Evolutionary conservation across 306 rosid genomes (phyloP).

Genomic region (Castanea sativa): DNA sequence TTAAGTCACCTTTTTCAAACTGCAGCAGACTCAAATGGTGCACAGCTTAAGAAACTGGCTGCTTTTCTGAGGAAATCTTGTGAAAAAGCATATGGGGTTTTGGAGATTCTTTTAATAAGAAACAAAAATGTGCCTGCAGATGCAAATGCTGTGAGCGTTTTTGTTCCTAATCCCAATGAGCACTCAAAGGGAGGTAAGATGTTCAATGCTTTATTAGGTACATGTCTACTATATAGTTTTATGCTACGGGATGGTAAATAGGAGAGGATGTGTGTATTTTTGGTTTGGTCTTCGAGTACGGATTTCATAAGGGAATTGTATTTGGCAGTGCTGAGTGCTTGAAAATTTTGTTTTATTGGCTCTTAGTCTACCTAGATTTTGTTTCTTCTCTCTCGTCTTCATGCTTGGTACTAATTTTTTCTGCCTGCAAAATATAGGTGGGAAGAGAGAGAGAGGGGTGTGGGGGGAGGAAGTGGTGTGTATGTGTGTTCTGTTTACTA

Average conservation of each 20-base stretch:
- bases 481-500: neutral
- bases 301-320: neutral
- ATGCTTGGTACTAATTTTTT: neutral
- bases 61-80: constrained; percentile 49
- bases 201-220: constrained; percentile 18
- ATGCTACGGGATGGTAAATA: neutral
- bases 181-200: constrained; percentile 54
- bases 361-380: neutral
- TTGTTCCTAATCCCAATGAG: constrained; percentile 49
- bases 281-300: neutral
- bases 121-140: constrained; percentile 59
- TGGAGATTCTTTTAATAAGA: constrained; percentile 57
- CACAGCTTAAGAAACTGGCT: constrained; percentile 59
- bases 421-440: neutral
- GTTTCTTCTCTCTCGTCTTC: neutral
- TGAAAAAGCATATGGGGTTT: constrained; percentile 33
- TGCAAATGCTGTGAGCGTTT: constrained; percentile 69
- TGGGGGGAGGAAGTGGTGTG: too few species aligned
- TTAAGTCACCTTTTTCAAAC: constrained; percentile 63
- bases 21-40: constrained; percentile 57
- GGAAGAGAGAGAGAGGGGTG: too few species aligned
- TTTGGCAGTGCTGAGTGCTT: neutral
- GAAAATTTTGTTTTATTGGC: neutral
- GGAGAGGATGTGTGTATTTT: neutral
- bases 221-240: neutral